Conservation (phyloP, 2,329 filamentous ascomycete genomes). For the Aspergillus tanneri region DNA sequence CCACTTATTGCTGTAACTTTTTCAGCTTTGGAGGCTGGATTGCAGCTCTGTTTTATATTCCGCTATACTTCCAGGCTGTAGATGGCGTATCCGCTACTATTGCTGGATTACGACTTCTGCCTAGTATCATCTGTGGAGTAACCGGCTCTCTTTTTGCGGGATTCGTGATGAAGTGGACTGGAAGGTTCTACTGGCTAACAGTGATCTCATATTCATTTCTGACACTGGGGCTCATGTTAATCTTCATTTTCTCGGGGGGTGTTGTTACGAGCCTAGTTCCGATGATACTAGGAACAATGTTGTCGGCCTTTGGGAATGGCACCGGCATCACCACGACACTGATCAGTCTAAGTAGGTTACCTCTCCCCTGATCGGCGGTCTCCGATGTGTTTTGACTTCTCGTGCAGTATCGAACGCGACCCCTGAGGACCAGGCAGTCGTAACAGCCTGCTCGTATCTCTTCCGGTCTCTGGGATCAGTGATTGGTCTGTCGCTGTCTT, state of each 20-base stretch:
- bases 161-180: constrained; percentile 66
- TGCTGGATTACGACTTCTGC: constrained; percentile 66
- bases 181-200: constrained; percentile 69
- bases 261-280: constrained; percentile 50
- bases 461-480: constrained; percentile 71
- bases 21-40: constrained; percentile 64
- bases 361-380: not conserved
- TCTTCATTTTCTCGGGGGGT: constrained; percentile 59
- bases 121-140: constrained; percentile 63
- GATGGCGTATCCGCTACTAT: constrained; percentile 62
- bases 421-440: constrained; percentile 68
- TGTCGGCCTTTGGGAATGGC: constrained; percentile 56
- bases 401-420: constrained; percentile 64
- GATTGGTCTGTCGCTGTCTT: constrained; percentile 66
- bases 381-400: constrained; percentile 8
- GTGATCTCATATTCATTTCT: constrained; percentile 56
- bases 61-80: constrained; percentile 74
- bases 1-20: constrained; percentile 70
- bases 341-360: constrained; percentile 59
- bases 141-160: constrained; percentile 65
- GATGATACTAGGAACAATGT: constrained; percentile 58
- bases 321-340: constrained; percentile 69
- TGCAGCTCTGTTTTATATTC: constrained; percentile 68
- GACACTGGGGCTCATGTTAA: constrained; percentile 54
- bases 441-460: constrained; percentile 76